Conservation (phyloP, 176 grass and related monocot species). For the Juncus inflexus region DNA sequence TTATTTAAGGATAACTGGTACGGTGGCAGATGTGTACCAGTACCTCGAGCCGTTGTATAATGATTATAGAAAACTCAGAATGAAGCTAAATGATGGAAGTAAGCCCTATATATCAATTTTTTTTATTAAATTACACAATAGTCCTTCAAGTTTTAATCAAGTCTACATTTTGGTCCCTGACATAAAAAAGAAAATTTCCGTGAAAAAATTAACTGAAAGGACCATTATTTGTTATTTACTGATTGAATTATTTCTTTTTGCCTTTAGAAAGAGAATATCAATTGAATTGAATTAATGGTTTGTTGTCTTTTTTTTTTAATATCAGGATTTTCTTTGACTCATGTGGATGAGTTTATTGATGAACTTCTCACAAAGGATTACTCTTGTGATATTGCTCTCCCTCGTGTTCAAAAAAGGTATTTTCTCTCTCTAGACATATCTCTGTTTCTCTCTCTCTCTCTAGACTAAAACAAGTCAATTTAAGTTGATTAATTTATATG, state of each 20-base stretch:
- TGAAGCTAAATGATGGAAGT: constrained; percentile 71
- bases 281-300: not conserved
- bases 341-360: constrained; percentile 91
- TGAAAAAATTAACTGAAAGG: no score
- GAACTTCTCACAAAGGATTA: constrained; percentile 84
- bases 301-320: not conserved
- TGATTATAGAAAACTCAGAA: constrained; percentile 81
- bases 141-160: no score
- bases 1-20: constrained; percentile 70
- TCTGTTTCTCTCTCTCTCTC: not conserved
- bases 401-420: constrained; percentile 91
- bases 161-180: not conserved
- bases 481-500: no score
- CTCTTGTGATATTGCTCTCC: constrained; percentile 76
- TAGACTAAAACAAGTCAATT: not conserved
- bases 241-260: not conserved
- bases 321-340: constrained; percentile 58
- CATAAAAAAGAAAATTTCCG: no score
- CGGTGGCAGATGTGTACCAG: constrained; percentile 81
- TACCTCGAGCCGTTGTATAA: constrained; percentile 95
- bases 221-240: not conserved
- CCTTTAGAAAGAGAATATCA: not conserved
- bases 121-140: not conserved
- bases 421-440: not conserved
- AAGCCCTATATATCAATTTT: constrained; percentile 15